Evolutionary conservation across 768 basidiomycete species (phyloP).

Genomic region (Austroboletus eburneus): DNA sequence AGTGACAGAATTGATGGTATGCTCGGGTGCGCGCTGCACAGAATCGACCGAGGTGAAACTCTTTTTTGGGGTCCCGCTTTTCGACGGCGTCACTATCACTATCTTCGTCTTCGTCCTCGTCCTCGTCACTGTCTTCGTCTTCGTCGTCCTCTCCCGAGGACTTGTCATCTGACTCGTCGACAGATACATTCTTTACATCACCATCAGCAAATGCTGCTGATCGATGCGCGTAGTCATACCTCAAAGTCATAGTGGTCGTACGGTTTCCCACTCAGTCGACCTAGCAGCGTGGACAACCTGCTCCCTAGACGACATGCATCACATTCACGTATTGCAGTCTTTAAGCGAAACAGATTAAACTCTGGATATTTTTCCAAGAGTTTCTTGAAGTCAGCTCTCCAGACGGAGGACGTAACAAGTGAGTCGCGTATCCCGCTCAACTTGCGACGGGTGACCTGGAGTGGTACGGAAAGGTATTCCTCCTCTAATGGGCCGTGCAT

Average conservation of each 20-base stretch:
- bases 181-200: constrained; percentile 13
- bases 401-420: constrained; percentile 79
- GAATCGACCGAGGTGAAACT: constrained; percentile 73
- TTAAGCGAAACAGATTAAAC: constrained; percentile 49
- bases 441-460: constrained; percentile 64
- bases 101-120: constrained; percentile 11
- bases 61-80: constrained; percentile 20
- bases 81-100: background rate
- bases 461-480: constrained; percentile 71
- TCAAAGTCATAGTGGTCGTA: constrained; percentile 73
- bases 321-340: constrained; percentile 60
- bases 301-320: constrained; percentile 81
- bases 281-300: constrained; percentile 60
- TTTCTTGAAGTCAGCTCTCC: constrained; percentile 67
- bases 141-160: constrained; percentile 25
- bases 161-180: constrained; percentile 20
- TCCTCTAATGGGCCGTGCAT: constrained; percentile 37
- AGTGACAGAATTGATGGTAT: constrained; percentile 73
- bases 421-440: constrained; percentile 67
- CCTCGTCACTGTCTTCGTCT: too few species aligned
- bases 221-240: constrained; percentile 30
- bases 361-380: constrained; percentile 63
- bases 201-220: constrained; percentile 1
- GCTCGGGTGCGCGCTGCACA: constrained; percentile 65
- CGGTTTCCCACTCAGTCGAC: constrained; percentile 58